Base-by-base conservation (phyloP, 2,329 filamentous ascomycete genomes). In the Pseudohalonectria lignicola region DNA sequence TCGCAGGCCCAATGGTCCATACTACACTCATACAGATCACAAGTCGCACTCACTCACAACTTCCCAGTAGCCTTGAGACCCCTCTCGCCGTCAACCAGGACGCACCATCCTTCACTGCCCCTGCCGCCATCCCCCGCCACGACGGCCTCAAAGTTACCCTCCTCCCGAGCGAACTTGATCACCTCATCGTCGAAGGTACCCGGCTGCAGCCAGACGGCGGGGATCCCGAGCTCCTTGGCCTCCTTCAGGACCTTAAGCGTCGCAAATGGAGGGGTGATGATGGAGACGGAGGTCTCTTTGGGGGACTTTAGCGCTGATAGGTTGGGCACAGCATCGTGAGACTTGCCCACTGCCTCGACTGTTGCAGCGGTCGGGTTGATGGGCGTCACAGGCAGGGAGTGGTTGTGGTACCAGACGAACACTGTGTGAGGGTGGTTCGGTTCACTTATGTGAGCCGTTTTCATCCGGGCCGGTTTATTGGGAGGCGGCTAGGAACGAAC, bases 181-280 rank as follows among this genome's bases (percentile, higher is more conserved):
- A 86, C 82, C 41, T 77, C 75, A 37, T 83, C 75, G 54, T 94
- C 79, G 54, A 83, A 96, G 13, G 78, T 88, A 1, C 90, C 92
- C 0, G 92, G 92, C 62, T 96, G 92, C 47, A 96, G 63, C 83
- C 86, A 94, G 5, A 94, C 79, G 19, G 84, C 73, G 15, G 75
- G 71, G 32, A 94, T 64, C 3, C 87, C 80, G 10, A 82, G 67
- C 40, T 73, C 66, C 57, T 79, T 83, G 0, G 90, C 92, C 57
- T 94, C 83, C 44, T 78, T 67, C 30, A 96, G 65, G 7, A 93
- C 66, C 50, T 77, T 63, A 42, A 80, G 70, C 1, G 92, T 94
- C 21, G 85, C 77, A 2, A 69, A 60, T 0, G 92, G 90, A 3
- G 86, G 86, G 11, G 92, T 96, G 54, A 96, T 86, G 51, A 96